phyloP scores from a whole-genome alignment of 2,329 filamentous ascomycete species.

The Diaporthe humulicola region DNA sequence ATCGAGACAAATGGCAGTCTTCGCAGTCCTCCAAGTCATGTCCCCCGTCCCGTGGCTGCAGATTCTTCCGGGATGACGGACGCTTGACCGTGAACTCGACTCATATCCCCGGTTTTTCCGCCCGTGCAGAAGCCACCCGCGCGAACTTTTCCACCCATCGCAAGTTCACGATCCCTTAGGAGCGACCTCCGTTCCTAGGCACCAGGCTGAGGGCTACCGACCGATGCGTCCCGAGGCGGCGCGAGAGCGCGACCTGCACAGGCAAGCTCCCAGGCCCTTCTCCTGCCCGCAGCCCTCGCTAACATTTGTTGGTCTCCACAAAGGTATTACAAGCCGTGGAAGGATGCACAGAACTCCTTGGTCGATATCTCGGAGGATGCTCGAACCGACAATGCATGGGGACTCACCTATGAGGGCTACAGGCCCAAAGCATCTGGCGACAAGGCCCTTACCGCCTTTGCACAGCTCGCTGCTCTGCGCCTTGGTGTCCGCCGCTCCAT shows the following conservation, averaged over 20 bases:
- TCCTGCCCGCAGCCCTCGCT: neutral
- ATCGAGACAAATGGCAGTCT: neutral
- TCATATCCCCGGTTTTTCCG: conserved; percentile 1
- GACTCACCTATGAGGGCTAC: conserved; percentile 47
- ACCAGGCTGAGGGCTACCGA: neutral
- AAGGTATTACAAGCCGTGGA: conserved; percentile 39
- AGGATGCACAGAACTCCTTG: conserved; percentile 33
- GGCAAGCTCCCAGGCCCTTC: conserved; percentile 13
- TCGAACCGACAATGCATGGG: conserved; percentile 13
- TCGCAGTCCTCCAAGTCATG: neutral
- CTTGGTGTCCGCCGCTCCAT: conserved; percentile 59
- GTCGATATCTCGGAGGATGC: conserved; percentile 8
- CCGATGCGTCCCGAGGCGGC: conserved; percentile 37
- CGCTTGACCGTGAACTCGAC: neutral
- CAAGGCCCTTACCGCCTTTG: conserved; percentile 58
- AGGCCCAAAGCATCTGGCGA: conserved; percentile 51
- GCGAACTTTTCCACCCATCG: neutral
- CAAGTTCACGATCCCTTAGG: conserved; percentile 2
- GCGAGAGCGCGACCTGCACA: conserved; percentile 36
- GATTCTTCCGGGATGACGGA: conserved; percentile 12
- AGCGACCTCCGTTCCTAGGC: neutral
- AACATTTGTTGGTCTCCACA: neutral
- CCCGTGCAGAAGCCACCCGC: neutral
- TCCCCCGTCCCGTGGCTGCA: neutral
- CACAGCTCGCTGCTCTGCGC: conserved; percentile 64